Percentiles rank a stretch among this genome's conserved stretches.
These are phyloP conservation scores for Neofusicoccum ribis DNA, from an alignment of 2,329 filamentous ascomycete genomes.

Conservation along the genomic window DNA sequence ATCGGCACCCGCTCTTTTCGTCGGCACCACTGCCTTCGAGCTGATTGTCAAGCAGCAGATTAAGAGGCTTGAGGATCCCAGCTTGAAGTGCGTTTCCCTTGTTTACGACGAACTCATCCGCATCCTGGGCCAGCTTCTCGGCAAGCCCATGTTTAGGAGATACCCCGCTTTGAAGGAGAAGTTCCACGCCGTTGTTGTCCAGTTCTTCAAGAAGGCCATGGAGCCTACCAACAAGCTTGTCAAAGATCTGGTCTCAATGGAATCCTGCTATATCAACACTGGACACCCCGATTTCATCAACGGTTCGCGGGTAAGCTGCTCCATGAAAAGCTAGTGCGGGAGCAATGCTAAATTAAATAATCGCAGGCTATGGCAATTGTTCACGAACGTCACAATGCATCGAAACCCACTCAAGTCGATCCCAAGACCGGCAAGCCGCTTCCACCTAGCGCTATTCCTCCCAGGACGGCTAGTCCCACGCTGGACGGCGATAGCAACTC, in stretches of 20 bases:
- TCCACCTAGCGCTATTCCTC: conserved; percentile 64
- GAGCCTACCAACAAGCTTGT: conserved; percentile 98
- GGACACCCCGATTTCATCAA: conserved; percentile 98
- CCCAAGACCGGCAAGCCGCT: conserved; percentile 98
- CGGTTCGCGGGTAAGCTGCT: conserved; percentile 70
- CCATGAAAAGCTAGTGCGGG: background rate
- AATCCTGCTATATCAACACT: conserved; percentile 96
- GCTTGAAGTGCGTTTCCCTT: conserved; percentile 93
- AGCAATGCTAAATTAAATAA: background rate
- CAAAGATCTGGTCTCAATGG: conserved; percentile 89
- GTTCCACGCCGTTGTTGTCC: conserved; percentile 87
- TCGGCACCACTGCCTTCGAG: conserved; percentile 97
- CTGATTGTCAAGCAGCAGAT: conserved; percentile 99
- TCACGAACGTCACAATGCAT: conserved; percentile 80
- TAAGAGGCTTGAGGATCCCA: conserved; percentile 92
- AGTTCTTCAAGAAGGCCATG: conserved; percentile 98
- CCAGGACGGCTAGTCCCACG: conserved; percentile 73
- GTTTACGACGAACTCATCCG: conserved; percentile 97
- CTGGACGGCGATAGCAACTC: conserved; percentile 61
- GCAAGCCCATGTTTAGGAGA: conserved; percentile 85
- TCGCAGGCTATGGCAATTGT: conserved; percentile 89
- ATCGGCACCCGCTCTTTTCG: conserved; percentile 92
- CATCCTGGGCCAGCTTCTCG: conserved; percentile 85
- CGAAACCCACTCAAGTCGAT: conserved; percentile 90
- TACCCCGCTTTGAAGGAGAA: conserved; percentile 97